Conservation (phyloP, 441 rosid genomes). For the Erodium chrysanthum region DNA sequence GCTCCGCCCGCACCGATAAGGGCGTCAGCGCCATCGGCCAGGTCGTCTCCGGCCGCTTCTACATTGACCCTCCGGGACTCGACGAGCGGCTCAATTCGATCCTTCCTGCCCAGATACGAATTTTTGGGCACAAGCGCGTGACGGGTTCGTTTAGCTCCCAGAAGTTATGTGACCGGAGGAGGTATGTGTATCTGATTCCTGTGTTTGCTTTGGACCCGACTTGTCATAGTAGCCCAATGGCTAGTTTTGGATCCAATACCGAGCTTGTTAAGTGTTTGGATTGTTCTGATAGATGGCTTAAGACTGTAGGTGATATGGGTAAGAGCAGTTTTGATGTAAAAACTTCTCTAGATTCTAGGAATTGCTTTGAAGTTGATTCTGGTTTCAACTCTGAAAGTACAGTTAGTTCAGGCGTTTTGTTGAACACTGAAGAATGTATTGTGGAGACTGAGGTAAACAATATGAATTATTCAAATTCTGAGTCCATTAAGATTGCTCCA, state of each 20-base stretch:
- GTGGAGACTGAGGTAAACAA: neutral
- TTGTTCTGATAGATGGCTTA: slow-evolving; percentile 73
- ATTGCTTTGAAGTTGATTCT: neutral
- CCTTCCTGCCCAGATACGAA: slow-evolving; percentile 57
- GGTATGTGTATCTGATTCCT: slow-evolving; percentile 85
- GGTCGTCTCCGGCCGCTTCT: slow-evolving; percentile 82
- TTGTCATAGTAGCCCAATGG: slow-evolving; percentile 56
- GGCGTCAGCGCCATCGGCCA: slow-evolving; percentile 96
- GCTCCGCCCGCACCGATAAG: slow-evolving; percentile 86
- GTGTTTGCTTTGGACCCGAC: slow-evolving; percentile 71
- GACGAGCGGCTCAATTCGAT: slow-evolving; percentile 54
- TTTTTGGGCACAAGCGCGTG: slow-evolving; percentile 69
- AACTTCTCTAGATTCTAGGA: neutral
- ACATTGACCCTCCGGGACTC: slow-evolving; percentile 65
- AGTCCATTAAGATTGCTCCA: neutral
- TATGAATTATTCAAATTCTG: slow-evolving; percentile 20
- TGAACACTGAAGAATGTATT: no score
- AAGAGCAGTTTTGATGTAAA: slow-evolving; percentile 34
- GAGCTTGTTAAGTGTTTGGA: slow-evolving; percentile 73
- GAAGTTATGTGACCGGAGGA: slow-evolving; percentile 79
- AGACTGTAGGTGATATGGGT: slow-evolving; percentile 38
- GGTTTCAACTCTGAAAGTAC: neutral
- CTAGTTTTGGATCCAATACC: no score
- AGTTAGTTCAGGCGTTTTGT: neutral
- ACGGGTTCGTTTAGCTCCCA: slow-evolving; percentile 67